phyloP scores from a whole-genome alignment of 805 yeast species.

The Candida mattraensis region DNA sequence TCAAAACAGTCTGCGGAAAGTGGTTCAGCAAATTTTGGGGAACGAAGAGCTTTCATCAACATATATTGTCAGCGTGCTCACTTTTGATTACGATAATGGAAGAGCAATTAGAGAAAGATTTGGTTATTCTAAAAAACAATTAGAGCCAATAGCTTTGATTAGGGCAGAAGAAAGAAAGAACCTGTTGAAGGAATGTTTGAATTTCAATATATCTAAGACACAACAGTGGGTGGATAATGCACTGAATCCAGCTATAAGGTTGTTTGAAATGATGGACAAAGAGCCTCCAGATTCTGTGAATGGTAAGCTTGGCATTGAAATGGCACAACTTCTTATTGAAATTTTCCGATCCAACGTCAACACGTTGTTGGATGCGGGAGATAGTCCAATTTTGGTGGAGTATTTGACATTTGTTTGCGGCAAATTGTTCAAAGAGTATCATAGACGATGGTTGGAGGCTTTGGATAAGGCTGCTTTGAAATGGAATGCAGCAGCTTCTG shows the following conservation, averaged over 20 bases:
- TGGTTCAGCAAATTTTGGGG: conserved; percentile 60
- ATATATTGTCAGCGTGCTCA: conserved; percentile 67
- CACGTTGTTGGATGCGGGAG: conserved; percentile 40
- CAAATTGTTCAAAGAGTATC: conserved; percentile 22
- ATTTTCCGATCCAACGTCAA: conserved; percentile 31
- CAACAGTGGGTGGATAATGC: conserved; percentile 78
- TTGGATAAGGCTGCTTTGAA: conserved; percentile 19
- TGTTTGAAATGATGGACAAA: conserved; percentile 60
- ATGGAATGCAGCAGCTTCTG: conserved; percentile 18
- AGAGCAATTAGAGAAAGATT: conserved; percentile 51
- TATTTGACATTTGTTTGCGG: conserved; percentile 25
- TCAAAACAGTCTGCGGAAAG: conserved; percentile 60
- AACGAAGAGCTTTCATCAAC: conserved; percentile 63
- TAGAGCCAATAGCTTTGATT: conserved; percentile 50
- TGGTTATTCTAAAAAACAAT: conserved; percentile 44
- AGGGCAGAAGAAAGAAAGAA: conserved; percentile 65
- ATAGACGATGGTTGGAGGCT: conserved; percentile 22
- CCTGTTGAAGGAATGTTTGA: conserved; percentile 75
- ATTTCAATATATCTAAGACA: conserved; percentile 69
- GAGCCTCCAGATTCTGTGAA: conserved; percentile 55
- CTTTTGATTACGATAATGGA: conserved; percentile 71
- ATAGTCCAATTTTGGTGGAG: conserved; percentile 28
- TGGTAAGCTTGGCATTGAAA: conserved; percentile 30
- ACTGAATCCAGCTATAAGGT: conserved; percentile 34
- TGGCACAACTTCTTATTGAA: conserved; percentile 27